phyloP scores from a whole-genome alignment of 2,329 filamentous ascomycete species.

The Exophiala phaeomuriformis region DNA sequence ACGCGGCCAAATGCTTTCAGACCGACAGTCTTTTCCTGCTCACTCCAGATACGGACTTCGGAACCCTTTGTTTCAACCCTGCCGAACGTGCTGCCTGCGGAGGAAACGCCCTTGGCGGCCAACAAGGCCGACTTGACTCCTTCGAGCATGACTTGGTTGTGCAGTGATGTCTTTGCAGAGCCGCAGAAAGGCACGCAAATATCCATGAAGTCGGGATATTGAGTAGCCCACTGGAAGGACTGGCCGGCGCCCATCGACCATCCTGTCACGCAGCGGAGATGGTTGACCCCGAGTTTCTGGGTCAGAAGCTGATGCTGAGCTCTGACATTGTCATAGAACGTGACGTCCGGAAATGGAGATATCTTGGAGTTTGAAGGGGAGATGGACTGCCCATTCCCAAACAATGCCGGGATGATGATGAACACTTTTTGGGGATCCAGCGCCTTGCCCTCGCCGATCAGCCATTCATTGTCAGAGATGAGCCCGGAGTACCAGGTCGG shows the following conservation, averaged over 20 bases:
- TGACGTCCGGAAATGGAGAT: constrained; percentile 55
- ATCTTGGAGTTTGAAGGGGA: constrained; percentile 57
- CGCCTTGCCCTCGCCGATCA: constrained; percentile 58
- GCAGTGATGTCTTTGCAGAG: constrained; percentile 55
- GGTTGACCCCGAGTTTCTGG: constrained; percentile 52
- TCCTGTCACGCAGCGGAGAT: constrained; percentile 56
- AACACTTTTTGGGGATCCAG: constrained; percentile 59
- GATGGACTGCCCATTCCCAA: constrained; percentile 62
- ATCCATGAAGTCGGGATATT: constrained; percentile 60
- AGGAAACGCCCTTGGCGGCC: constrained; percentile 49
- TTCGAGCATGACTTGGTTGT: constrained; percentile 63
- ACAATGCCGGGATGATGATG: constrained; percentile 61
- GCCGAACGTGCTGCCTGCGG: constrained; percentile 45
- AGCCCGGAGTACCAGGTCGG: constrained; percentile 67
- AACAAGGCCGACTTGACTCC: constrained; percentile 56
- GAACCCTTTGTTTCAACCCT: constrained; percentile 36
- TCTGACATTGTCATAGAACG: constrained; percentile 62
- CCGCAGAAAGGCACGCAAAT: constrained; percentile 60
- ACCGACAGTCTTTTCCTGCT: constrained; percentile 48
- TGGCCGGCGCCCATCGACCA: constrained; percentile 67
- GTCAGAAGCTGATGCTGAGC: constrained; percentile 62
- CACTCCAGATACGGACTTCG: constrained; percentile 43
- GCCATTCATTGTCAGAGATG: constrained; percentile 68
- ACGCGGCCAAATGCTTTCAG: constrained; percentile 66
- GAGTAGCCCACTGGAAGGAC: constrained; percentile 57